Evolutionary conservation across 2,329 filamentous ascomycete species (phyloP).

Genomic region (Fonsecaea monophora): DNA sequence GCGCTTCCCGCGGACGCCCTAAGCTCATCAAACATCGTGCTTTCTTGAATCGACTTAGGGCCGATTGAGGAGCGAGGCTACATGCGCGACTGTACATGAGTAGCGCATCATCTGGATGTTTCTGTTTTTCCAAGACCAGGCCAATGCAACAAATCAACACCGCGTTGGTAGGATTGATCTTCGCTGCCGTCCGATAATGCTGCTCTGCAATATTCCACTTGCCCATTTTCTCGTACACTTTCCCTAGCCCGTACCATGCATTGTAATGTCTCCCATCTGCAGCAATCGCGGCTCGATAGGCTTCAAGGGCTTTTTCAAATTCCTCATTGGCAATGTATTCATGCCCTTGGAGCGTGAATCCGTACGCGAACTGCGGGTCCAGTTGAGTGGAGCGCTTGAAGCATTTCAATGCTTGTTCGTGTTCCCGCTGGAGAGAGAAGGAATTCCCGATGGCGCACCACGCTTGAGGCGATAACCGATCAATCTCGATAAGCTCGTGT

Average conservation of each 20-base stretch:
- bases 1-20: constrained; percentile 71
- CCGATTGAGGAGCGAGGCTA: constrained; percentile 78
- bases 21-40: constrained; percentile 84
- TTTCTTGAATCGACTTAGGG: constrained; percentile 90
- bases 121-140: constrained; percentile 85
- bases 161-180: constrained; percentile 92
- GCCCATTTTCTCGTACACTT: constrained; percentile 86
- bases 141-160: constrained; percentile 93
- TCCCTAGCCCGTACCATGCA: constrained; percentile 90
- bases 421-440: constrained; percentile 88
- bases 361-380: constrained; percentile 89
- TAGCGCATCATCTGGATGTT: constrained; percentile 78
- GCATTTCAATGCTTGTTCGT: constrained; percentile 91
- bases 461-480: constrained; percentile 88
- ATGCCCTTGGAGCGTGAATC: constrained; percentile 93
- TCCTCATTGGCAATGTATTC: constrained; percentile 96
- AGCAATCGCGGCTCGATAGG: constrained; percentile 84
- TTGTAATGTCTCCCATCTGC: constrained; percentile 93
- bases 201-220: constrained; percentile 89
- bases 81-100: constrained; percentile 82
- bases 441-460: constrained; percentile 97
- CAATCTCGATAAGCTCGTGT: constrained; percentile 84
- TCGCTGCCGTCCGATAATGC: constrained; percentile 86
- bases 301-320: constrained; percentile 88
- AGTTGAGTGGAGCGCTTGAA: constrained; percentile 94